Conservation (phyloP, 768 basidiomycete species). For the Termitomyces bulborhizus region DNA sequence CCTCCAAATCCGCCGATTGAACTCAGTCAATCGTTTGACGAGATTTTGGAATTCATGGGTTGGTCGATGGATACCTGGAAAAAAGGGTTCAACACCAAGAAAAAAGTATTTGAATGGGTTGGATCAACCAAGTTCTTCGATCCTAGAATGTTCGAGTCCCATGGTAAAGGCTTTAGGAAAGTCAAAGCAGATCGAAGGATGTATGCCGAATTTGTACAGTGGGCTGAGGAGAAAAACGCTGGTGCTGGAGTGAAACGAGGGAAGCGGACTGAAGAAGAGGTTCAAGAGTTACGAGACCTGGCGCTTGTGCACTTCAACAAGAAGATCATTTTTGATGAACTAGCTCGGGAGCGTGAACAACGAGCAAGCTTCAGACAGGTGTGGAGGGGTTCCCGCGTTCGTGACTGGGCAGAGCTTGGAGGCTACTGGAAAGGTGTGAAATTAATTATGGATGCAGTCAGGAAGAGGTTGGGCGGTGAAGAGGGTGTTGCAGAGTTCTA, state of each 20-base stretch:
- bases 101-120: constrained; percentile 57
- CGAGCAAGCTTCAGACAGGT: constrained; percentile 31
- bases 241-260: constrained; percentile 5
- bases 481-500: constrained; percentile 34
- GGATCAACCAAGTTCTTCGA: constrained; percentile 47
- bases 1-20: constrained; percentile 38
- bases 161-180: constrained; percentile 34
- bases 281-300: constrained; percentile 27
- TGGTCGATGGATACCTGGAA: constrained; percentile 48
- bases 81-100: constrained; percentile 48
- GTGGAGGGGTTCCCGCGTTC: constrained; percentile 46
- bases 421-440: constrained; percentile 40
- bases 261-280: constrained; percentile 9
- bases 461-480: constrained; percentile 42
- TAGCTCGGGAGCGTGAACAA: constrained; percentile 21
- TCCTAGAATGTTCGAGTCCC: constrained; percentile 28
- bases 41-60: constrained; percentile 51
- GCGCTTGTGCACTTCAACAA: constrained; percentile 49
- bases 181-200: constrained; percentile 46
- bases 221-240: constrained; percentile 27
- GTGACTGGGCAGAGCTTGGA: constrained; percentile 48
- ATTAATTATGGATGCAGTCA: constrained; percentile 41
- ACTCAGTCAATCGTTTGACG: constrained; percentile 39
- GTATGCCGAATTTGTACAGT: constrained; percentile 55
- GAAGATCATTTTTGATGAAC: constrained; percentile 37